Conservation (phyloP, 2,329 filamentous ascomycete genomes). For the Elsinoe necatrix region DNA sequence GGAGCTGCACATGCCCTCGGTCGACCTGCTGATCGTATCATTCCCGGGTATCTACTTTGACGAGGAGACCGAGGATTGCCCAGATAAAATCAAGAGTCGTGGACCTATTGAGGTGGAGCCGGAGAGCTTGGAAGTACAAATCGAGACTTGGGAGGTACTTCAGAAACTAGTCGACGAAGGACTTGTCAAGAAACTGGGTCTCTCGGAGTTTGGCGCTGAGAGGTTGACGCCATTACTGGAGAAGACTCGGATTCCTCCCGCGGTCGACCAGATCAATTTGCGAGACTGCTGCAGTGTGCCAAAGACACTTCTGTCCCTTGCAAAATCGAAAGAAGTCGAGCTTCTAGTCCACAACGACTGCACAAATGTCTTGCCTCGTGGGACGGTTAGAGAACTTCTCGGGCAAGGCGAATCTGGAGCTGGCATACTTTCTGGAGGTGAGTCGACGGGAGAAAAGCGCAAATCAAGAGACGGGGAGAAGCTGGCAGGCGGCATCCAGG, state of each 20-base stretch:
- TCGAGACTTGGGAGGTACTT: slow-evolving; percentile 60
- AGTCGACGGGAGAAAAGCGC: slow-evolving; percentile 35
- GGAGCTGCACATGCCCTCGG: slow-evolving; percentile 64
- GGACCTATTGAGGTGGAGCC: slow-evolving; percentile 39
- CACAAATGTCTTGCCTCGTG: slow-evolving; percentile 78
- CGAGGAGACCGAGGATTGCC: slow-evolving; percentile 72
- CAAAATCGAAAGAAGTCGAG: slow-evolving; percentile 76
- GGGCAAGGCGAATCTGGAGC: slow-evolving; percentile 64
- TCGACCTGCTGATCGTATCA: slow-evolving; percentile 85
- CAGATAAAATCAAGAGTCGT: slow-evolving; percentile 48
- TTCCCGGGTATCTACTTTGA: slow-evolving; percentile 93
- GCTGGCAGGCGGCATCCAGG: slow-evolving; percentile 51
- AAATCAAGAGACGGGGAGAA: slow-evolving; percentile 32
- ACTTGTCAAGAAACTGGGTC: slow-evolving; percentile 65
- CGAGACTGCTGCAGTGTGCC: slow-evolving; percentile 94
- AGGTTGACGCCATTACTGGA: slow-evolving; percentile 70
- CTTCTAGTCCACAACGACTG: slow-evolving; percentile 90
- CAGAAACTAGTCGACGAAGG: slow-evolving; percentile 66
- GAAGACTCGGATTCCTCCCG: slow-evolving; percentile 61
- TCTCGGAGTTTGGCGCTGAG: slow-evolving; percentile 84
- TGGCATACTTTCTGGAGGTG: slow-evolving; percentile 61
- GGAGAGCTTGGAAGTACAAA: slow-evolving; percentile 52
- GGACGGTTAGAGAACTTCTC: slow-evolving; percentile 75
- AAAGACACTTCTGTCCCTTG: slow-evolving; percentile 72
- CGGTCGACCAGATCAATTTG: slow-evolving; percentile 92